phyloP scores from a whole-genome alignment of 2,329 filamentous ascomycete genomes.

The Plectosphaerella cucumerina region DNA sequence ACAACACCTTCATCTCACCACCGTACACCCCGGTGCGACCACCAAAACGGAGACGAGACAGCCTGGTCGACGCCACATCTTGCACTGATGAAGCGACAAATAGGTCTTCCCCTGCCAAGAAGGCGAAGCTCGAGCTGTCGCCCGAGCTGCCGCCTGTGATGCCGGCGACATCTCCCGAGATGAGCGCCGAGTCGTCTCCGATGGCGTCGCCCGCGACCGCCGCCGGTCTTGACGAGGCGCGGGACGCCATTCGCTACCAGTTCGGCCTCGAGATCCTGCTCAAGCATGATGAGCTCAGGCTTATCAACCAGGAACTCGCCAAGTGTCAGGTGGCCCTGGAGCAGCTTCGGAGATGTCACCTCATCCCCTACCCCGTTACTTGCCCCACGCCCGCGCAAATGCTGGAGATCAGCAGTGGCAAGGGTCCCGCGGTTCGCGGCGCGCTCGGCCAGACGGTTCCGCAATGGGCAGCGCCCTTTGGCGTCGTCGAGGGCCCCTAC shows the following conservation, averaged over 20 bases:
- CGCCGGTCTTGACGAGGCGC: constrained; percentile 47
- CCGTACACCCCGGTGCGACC: constrained; percentile 20
- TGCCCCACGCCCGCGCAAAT: constrained; percentile 63
- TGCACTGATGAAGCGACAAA: constrained; percentile 17
- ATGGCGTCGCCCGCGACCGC: constrained; percentile 6
- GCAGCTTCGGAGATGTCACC: constrained; percentile 85
- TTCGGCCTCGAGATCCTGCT: constrained; percentile 87
- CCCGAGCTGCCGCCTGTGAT: constrained; percentile 13
- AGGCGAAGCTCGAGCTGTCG: constrained; percentile 30
- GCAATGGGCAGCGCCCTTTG: constrained; percentile 80
- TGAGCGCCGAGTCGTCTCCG: not conserved
- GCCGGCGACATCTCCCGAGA: constrained; percentile 12
- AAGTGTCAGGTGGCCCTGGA: constrained; percentile 94
- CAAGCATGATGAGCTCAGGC: constrained; percentile 89
- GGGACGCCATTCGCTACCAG: constrained; percentile 76
- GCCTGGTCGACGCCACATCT: constrained; percentile 20
- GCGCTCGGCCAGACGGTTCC: constrained; percentile 62
- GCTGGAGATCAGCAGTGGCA: constrained; percentile 68
- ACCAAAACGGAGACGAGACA: constrained; percentile 35
- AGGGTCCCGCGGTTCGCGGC: constrained; percentile 64
- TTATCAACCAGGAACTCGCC: constrained; percentile 93
- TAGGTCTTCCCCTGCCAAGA: constrained; percentile 32
- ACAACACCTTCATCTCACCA: constrained; percentile 13
- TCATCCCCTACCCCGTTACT: constrained; percentile 82
- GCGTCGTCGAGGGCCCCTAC: constrained; percentile 88